Evolutionary conservation across 345 rosid genomes (phyloP), one percentile per base, ranked within the genome.

Genomic region (Gossypium herbaceum): DNA sequence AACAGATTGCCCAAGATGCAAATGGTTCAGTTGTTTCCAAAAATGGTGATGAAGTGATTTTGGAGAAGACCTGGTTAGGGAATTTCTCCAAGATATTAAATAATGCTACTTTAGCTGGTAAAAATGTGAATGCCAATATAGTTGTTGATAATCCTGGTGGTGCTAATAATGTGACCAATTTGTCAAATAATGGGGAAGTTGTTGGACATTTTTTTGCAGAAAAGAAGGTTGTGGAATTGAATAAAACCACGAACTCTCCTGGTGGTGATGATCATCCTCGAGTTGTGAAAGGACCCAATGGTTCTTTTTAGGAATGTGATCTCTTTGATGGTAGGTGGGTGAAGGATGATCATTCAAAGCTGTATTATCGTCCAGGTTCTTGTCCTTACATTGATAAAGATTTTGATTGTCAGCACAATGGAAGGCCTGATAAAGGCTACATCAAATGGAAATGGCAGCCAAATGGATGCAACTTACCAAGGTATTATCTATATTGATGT

Each of bases 291-390:
- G 70, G 2, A 22, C 47, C 41, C 10, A 54, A n/a, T 27, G 74
- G 19, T 41, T 79, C 82, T 50, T 77, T 57, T 54, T 82, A 80
- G 68, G 73, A 55, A 7, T 94, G 97, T 80, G 90, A 91, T 81
- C 76, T 88, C 41, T 92, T 86, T 79, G 93, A 89, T 84, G 98
- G 98, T 2, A 83, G 73, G 61, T 91, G 98, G 97, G 93, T 79
- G 72, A 88, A 83, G 78, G 91, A 90, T 82, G 86, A 83, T 69
- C 66, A 9, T 50, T 83, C 89, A 11, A 87, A 85, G 83, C 97
- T 93, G 1, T 87, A 86, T 76, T 94, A 92, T 79, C 90, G 89
- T 5, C 77, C 86, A 8, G 90, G 91, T 34, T 92, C 97, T 7
- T 94, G 98, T 85, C 97, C 97, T 25, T 81, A 89, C 71, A 56